A percentile compares a stretch with the other conserved stretches of the same genome.
These are phyloP conservation scores for Arctostaphylos glauca DNA, from an alignment of 148 eudicot species.

Conservation along the genomic window DNA sequence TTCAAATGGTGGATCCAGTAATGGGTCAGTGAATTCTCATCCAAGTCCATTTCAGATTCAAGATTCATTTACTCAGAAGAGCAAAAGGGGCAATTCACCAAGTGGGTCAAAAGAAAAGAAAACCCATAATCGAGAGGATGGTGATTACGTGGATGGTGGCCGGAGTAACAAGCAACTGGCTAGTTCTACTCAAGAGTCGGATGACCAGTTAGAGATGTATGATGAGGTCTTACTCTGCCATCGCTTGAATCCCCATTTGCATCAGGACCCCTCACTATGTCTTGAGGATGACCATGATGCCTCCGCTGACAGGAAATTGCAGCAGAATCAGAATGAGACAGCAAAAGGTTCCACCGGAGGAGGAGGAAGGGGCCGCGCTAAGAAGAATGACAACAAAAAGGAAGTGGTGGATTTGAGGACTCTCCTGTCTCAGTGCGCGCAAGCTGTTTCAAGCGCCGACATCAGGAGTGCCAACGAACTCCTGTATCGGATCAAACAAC, in stretches of 20 bases:
- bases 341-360: neutral
- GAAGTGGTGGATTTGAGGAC: constrained; percentile 48
- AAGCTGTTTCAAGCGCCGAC: constrained; percentile 43
- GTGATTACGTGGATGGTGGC: constrained; percentile 13
- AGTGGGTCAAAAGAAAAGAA: constrained; percentile 34
- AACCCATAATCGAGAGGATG: constrained; percentile 40
- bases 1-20: constrained; percentile 23
- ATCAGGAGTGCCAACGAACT: constrained; percentile 38
- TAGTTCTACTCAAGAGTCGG: constrained; percentile 27
- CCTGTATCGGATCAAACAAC: constrained; percentile 26
- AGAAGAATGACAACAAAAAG: constrained; percentile 12
- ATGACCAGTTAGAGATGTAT: constrained; percentile 37
- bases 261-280: constrained; percentile 8
- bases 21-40: constrained; percentile 25
- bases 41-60: constrained; percentile 20
- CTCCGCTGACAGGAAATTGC: neutral
- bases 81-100: constrained; percentile 7
- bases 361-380: constrained; percentile 10
- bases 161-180: constrained; percentile 46
- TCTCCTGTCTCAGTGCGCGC: constrained; percentile 57
- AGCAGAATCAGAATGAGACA: neutral
- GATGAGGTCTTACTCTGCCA: constrained; percentile 39
- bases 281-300: neutral
- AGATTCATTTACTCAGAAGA: neutral
- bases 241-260: constrained; percentile 8